Conservation (phyloP, 1,284 basidiomycete species). For the Laetiporus sulphureus region DNA sequence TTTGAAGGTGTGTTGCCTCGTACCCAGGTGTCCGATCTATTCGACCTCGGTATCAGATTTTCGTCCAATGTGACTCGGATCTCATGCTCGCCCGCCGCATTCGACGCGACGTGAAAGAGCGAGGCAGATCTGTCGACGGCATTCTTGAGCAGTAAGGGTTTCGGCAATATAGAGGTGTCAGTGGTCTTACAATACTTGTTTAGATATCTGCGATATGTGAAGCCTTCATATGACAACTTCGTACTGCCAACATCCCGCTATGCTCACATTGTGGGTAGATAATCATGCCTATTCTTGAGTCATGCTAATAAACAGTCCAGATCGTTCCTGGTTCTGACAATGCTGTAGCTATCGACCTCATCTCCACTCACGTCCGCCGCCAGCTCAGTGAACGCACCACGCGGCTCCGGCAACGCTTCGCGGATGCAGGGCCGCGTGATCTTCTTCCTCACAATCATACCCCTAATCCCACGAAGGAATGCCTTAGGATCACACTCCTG, state of each 20-base stretch:
- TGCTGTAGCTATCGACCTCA: conserved; percentile 87
- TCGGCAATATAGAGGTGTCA: conserved; percentile 16
- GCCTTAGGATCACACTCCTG: conserved; percentile 59
- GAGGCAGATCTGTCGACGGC: conserved; percentile 81
- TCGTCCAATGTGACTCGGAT: conserved; percentile 90
- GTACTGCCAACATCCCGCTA: conserved; percentile 84
- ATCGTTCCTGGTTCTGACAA: conserved; percentile 90
- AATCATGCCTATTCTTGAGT: not conserved
- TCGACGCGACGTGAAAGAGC: conserved; percentile 81
- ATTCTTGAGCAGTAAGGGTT: conserved; percentile 75
- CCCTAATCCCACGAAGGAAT: conserved; percentile 17
- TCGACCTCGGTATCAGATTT: conserved; percentile 45
- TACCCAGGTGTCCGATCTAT: not conserved
- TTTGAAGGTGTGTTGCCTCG: conserved; percentile 59
- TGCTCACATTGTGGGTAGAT: conserved; percentile 74
- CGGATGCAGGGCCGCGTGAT: conserved; percentile 28
- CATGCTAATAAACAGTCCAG: conserved; percentile 32
- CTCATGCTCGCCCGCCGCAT: conserved; percentile 95
- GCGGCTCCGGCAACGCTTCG: conserved; percentile 70
- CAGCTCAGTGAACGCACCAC: conserved; percentile 77
- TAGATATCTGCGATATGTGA: conserved; percentile 88
- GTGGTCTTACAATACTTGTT: conserved; percentile 3
- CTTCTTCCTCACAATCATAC: conserved; percentile 6
- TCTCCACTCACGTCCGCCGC: conserved; percentile 84
- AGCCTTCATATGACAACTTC: conserved; percentile 91